A percentile compares a stretch with the other conserved stretches of the same genome.
These are phyloP conservation scores for Calocera cornea DNA, from an alignment of 768 basidiomycete genomes.

Conservation along the genomic window DNA sequence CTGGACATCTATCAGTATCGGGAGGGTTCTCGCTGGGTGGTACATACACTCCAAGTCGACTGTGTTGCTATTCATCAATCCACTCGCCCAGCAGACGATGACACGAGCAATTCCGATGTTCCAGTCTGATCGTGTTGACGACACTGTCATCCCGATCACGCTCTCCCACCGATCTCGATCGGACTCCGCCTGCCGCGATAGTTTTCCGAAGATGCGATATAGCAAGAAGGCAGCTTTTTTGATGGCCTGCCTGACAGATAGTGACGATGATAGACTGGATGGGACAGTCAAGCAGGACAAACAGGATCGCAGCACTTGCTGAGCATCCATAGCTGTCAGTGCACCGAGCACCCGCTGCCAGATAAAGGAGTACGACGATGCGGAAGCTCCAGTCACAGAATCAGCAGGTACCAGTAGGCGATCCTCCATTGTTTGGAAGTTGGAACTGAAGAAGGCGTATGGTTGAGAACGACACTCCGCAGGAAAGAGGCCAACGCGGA, in stretches of 20 bases:
- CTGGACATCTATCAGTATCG: conserved; percentile 19
- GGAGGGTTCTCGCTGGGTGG: neutral
- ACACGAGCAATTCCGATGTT: neutral
- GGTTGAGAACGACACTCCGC: conserved; percentile 38
- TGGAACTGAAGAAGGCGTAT: conserved; percentile 48
- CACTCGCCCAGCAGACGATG: neutral
- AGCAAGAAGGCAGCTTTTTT: conserved; percentile 42
- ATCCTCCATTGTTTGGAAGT: conserved; percentile 36
- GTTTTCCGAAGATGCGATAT: conserved; percentile 18
- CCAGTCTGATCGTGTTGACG: conserved; percentile 29
- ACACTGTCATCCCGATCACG: conserved; percentile 15
- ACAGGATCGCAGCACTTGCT: conserved; percentile 46
- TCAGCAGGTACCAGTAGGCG: conserved; percentile 20
- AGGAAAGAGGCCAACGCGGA: conserved; percentile 55
- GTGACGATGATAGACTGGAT: conserved; percentile 23
- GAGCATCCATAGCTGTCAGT: conserved; percentile 41
- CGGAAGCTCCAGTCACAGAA: conserved; percentile 14
- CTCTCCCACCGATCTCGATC: neutral
- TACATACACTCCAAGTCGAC: neutral
- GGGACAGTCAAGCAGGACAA: conserved; percentile 35
- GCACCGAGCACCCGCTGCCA: conserved; percentile 39
- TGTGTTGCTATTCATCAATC: neutral
- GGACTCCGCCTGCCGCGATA: neutral
- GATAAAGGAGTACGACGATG: conserved; percentile 31
- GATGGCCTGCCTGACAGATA: conserved; percentile 30